phyloP scores from a whole-genome alignment of 768 basidiomycete species.

The Suillus luteus region DNA sequence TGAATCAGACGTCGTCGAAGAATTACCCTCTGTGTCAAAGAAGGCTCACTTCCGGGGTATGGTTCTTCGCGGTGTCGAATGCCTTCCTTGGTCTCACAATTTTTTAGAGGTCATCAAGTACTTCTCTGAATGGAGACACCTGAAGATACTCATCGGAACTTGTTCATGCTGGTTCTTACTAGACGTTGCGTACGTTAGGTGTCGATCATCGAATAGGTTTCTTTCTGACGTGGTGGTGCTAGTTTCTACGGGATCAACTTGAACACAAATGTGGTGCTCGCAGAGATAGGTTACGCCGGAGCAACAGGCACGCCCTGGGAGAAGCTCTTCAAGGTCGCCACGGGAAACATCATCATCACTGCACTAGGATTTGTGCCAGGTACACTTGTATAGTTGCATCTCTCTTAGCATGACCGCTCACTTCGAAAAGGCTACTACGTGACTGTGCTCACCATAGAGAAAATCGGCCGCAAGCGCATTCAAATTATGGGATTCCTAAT shows the following conservation, averaged over 20 bases:
- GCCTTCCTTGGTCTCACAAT: background rate
- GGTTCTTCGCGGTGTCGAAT: conserved; percentile 1
- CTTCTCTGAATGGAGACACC: conserved; percentile 73
- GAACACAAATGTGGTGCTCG: conserved; percentile 78
- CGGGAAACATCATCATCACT: conserved; percentile 72
- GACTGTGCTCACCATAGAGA: conserved; percentile 68
- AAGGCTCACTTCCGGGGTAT: conserved; percentile 55
- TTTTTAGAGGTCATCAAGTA: conserved; percentile 60
- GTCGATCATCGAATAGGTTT: conserved; percentile 16
- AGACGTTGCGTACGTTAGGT: conserved; percentile 56
- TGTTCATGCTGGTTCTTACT: conserved; percentile 73
- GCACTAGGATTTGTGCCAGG: conserved; percentile 78
- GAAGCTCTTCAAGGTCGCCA: conserved; percentile 64
- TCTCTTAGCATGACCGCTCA: background rate
- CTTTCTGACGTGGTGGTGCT: background rate
- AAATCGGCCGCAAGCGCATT: conserved; percentile 72
- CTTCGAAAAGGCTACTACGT: conserved; percentile 60
- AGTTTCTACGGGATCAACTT: conserved; percentile 78
- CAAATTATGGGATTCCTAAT: conserved; percentile 76
- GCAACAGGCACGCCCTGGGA: conserved; percentile 58
- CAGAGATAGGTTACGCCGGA: conserved; percentile 71
- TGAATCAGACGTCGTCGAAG: conserved; percentile 8
- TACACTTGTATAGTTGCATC: conserved; percentile 21
- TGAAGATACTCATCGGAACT: conserved; percentile 68
- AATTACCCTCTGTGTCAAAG: conserved; percentile 34